Base-by-base conservation (phyloP, 2,329 filamentous ascomycete species). In the Hymenoscyphus scutula region DNA sequence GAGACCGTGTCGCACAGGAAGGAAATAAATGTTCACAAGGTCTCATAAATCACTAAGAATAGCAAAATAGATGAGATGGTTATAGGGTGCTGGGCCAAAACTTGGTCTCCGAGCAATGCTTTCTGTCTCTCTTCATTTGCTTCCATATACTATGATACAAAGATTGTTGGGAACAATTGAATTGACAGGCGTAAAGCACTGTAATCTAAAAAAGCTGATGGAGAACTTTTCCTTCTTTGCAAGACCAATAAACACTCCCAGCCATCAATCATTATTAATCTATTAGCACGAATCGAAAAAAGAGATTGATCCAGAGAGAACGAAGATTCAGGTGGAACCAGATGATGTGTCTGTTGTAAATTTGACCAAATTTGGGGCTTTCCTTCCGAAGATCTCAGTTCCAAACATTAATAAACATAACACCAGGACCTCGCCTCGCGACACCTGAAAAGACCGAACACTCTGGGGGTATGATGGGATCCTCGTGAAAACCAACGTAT, bases 391-490 rank as follows among this genome's bases (percentile, higher is more conserved):
- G 55, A 57, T 38, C 23, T n/a, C 23, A 27, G 34, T 17, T 1
- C 37, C 37, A 59, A 59, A 34, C 37, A 38, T 23, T 53, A 53
- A 27, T 55, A 59, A 55, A 59, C 29, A 58, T 57, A 48, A 61
- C 48, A 45, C 32, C 19, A 30, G 34, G 53, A 38, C 61, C 64
- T 55, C 60, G 55, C 62, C 62, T 71, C 68, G 25, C 64, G 68
- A 71, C 68, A 69, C 67, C 70, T 67, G 68, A 55, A 56, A 60
- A 68, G 74, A 76, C 75, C 73, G 65, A 74, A 76, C 75, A 76
- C 72, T 71, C 71, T 64, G 56, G 58, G 70, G 69, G 65, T 72
- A 75, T 76, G 73, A 73, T 72, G 70, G 67, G 68, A 73, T 73
- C 68, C 68, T 70, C 70, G 71, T 68, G 68, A 70, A 64, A 32